Base-by-base conservation (phyloP, 345 rosid species). In the Populus deltoides region DNA sequence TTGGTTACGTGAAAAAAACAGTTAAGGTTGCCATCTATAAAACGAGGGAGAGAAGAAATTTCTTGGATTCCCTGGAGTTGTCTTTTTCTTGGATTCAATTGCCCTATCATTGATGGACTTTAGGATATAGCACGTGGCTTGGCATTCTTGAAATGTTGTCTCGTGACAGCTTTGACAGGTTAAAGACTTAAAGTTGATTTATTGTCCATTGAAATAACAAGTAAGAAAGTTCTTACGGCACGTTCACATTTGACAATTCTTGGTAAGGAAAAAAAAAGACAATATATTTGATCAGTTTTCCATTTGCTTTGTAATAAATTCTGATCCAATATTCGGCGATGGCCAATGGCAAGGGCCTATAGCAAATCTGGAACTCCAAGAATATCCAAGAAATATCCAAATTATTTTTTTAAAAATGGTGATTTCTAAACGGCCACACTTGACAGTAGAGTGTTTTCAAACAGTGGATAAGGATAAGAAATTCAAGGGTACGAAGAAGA, bases 11-110 rank as follows among this genome's bases (percentile, higher is more conserved):
- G 27, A n/a, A 24, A 24, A 43, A 24, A 59, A 59, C 29, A 59
- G 29, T 59, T 9, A n/a, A 59, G 27, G 27, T 59, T 59, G 65
- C 11, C 11, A 59, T 25, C 65, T 24, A 24, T 59, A n/a, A 59
- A 59, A 57, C 24, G 24, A n/a, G 45, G 84, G 75, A 7, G 87
- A 86, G 71, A 88, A 70, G 13, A 79, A 72, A 39, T 78, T 77
- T 68, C 53, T 84, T 7, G 86, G 86, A 4, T 69, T 45, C 70
- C 72, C 75, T 25, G 67, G 66, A 69, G 66, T 41, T 33, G 7
- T 45, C 63, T 27, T 73, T 72, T 75, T 79, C 85, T 79, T 81
- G 77, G 11, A 86, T 72, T 22, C 86, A 78, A 76, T 81, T 77
- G 38, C 63, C 79, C 6, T 59, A 10, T 27, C 27, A 59, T 59